phyloP scores from a whole-genome alignment of 73 alveolate species.

The Paramecium primaurelia region DNA sequence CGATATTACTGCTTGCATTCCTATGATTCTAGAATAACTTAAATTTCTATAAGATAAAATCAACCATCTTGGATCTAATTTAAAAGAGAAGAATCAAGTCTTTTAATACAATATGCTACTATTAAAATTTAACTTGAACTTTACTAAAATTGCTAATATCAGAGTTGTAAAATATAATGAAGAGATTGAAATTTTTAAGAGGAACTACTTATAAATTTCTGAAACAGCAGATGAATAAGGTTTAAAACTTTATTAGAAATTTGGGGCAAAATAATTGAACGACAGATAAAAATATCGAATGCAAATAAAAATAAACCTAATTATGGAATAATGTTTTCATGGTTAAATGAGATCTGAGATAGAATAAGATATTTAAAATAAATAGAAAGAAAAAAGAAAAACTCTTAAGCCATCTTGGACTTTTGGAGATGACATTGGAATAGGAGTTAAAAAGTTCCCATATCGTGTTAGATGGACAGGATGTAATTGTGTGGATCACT shows the following conservation, averaged over 20 bases:
- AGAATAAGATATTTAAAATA: background rate
- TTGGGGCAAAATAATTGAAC: background rate
- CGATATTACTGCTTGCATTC: background rate
- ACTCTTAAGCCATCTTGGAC: background rate
- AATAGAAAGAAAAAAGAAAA: constrained; percentile 30
- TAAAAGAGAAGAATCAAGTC: background rate
- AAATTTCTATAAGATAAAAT: background rate
- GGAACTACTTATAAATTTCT: background rate
- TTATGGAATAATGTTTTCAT: background rate
- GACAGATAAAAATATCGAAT: background rate
- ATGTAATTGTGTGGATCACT: background rate
- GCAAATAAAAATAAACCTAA: background rate
- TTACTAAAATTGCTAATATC: background rate
- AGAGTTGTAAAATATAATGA: background rate
- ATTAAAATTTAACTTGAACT: background rate
- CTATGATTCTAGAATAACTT: background rate
- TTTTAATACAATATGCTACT: background rate
- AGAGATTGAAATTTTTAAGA: background rate
- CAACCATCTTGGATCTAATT: background rate
- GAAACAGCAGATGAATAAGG: constrained; percentile 11
- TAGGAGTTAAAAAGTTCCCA: constrained; percentile 42
- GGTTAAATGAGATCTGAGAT: constrained; percentile 4
- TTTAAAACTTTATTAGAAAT: background rate
- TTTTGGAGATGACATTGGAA: constrained; percentile 31
- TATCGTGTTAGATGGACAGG: constrained; percentile 49